Evolutionary conservation across 2,329 filamentous ascomycete genomes (phyloP).

Genomic region (Penicillium sp.): DNA sequence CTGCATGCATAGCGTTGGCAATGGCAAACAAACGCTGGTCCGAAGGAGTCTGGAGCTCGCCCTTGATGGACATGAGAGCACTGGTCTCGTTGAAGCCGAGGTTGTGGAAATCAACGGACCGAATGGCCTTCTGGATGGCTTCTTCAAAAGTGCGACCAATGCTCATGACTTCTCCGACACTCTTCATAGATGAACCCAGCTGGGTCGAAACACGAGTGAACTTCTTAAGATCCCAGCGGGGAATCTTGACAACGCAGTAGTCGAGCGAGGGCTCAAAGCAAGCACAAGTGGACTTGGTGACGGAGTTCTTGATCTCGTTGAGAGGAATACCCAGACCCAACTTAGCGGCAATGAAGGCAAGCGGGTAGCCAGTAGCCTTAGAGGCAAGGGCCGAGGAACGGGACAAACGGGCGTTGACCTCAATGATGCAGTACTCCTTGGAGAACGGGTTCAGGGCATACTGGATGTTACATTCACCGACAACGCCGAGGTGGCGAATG

Average conservation of each 20-base stretch:
- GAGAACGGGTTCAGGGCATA: conserved; percentile 96
- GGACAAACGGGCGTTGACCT: conserved; percentile 94
- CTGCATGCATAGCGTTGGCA: conserved; percentile 92
- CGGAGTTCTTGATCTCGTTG: conserved; percentile 93
- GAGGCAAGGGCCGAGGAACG: conserved; percentile 92
- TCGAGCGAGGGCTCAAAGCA: conserved; percentile 98
- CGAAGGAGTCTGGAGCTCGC: conserved; percentile 92
- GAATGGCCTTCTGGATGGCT: conserved; percentile 96
- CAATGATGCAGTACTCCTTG: conserved; percentile 96
- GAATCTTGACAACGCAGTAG: conserved; percentile 98
- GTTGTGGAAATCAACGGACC: conserved; percentile 91
- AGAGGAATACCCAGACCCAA: conserved; percentile 89
- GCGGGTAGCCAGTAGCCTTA: conserved; percentile 92
- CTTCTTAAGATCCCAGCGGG: conserved; percentile 97
- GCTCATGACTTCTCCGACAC: conserved; percentile 97
- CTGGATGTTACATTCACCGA: conserved; percentile 98
- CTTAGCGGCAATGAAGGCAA: conserved; percentile 96
- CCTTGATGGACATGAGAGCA: conserved; percentile 90
- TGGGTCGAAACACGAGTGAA: conserved; percentile 95
- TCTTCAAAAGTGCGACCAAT: conserved; percentile 96
- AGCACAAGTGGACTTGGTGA: conserved; percentile 91
- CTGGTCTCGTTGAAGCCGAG: conserved; percentile 88
- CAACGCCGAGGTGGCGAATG: conserved; percentile 91
- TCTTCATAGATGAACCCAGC: conserved; percentile 98
- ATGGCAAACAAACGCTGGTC: conserved; percentile 97